Evolutionary conservation across 2,329 filamentous ascomycete genomes (phyloP), one percentile per base, ranked within the genome.

Genomic region (Penicillium nordicum): DNA sequence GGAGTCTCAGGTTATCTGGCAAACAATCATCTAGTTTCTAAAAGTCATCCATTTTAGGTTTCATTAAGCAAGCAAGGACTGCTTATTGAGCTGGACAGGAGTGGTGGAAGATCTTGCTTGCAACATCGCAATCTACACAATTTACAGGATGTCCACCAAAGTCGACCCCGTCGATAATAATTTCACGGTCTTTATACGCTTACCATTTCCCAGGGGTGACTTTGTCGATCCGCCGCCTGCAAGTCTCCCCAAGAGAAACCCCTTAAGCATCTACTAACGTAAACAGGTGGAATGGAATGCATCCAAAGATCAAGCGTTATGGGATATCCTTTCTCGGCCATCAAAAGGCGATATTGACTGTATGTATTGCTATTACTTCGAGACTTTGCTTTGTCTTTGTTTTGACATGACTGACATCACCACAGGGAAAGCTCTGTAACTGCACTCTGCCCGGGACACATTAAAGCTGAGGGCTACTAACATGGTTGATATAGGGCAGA

Each of bases 221-320:
- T 99, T 99, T 76, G 84, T 92, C 59, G 93, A 99, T 74, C 94
- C 94, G 55, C 89, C 90, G 45, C 87, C 88, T 62, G 92, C 92
- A 82, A 72, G 83, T 72, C 32, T 50, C 25, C 38, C 29, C 10
- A 54, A 11, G 21, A 38, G 8, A 36, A 18, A 16, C 50, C 27
- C 30, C 48, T 55, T 62, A 55, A 12, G 4, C 57, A 61, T 47
- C 21, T 23, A 54, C 65, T 68, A 32, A 60, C 53, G 30, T 59
- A 67, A 32, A 16, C 65, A 95, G 91, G 87, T 94, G 53, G 85
- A 91, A 73, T 99, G 94, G 94, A 87, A 92, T 74, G 82, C 88
- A 1, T 79, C 82, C 23, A 97, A 97, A 73, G 94, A 97, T 69
- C 88, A 90, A 57, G 86, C 86, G 10, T 76, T 99, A 16, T 99